Base-by-base conservation (phyloP, 768 basidiomycete genomes). In the Fomitopsis serialis region DNA sequence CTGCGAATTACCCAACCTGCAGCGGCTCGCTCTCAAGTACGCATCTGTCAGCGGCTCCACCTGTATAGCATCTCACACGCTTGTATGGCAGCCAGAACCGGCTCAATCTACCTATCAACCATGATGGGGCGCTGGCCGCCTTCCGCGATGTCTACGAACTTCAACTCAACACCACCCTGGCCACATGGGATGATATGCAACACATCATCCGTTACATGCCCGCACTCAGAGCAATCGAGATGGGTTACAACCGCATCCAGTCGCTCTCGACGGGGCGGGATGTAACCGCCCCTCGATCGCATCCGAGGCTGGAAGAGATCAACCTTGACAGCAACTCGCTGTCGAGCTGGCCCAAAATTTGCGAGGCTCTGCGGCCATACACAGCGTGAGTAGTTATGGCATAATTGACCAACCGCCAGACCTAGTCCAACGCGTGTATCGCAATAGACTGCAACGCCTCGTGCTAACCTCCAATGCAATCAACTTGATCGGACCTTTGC, bases 21-120 rank as follows among this genome's bases (percentile, higher is more conserved):
- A 81, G 54, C 75, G 79, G 40, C 74, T 98, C 35, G 74, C 82
- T 25, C 69, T 98, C 59, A 96, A 93, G 95, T 97, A 58, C 67
- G 87, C 70, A 5, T 36, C 52, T 29, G 42, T 40, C 49, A 64
- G 19, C 37, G 42, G 54, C 52, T 7, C 25, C 29, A 10, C 11
- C 22, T 37, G 23, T 27, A 4, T 27, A 22, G 22, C 29, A 50
- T 27, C 57, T 61, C 54, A 61, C 51, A 42, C 52, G 54, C 47
- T 45, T 64, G 54, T 46, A 53, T 22, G 24, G 48, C 65, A 93
- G 91, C 70, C 81, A 79, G 22, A 90, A 87, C 61, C 82, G 90
- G 42, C 70, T 95, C 51, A 61, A 65, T 25, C 70, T 74, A 11
- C 70, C 75, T 9, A 54, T 62, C n/a, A 60, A 72, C 45, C 47